A percentile compares a stretch with the other conserved stretches of the same genome.
These are phyloP conservation scores for Cryphonectria parasitica DNA, from an alignment of 2,329 filamentous ascomycete genomes.

Conservation along the genomic window DNA sequence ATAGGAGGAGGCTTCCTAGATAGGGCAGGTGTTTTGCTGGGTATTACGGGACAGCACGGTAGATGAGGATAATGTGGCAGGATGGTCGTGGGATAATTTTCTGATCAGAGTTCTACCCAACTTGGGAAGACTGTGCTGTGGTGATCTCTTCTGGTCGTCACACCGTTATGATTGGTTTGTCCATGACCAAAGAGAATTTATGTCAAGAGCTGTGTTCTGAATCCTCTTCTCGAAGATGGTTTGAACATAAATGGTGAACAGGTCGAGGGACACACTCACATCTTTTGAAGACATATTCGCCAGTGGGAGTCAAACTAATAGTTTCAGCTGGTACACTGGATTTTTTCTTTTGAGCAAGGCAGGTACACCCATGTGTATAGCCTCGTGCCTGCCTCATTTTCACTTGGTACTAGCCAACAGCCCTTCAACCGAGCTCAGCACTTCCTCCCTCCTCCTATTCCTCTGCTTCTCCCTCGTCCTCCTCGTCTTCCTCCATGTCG, in stretches of 20 bases:
- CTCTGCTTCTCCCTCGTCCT: background rate
- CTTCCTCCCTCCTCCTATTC: background rate
- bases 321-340: background rate
- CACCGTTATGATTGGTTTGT: background rate
- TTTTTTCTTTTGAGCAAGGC: background rate
- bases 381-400: background rate
- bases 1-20: background rate
- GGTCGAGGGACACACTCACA: background rate
- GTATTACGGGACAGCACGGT: background rate
- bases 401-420: background rate
- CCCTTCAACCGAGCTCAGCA: background rate
- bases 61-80: background rate
- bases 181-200: background rate
- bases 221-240: background rate
- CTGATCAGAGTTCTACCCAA: background rate
- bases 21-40: background rate
- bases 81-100: background rate
- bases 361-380: background rate
- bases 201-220: background rate
- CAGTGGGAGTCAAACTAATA: background rate
- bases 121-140: background rate
- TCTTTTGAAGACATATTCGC: background rate
- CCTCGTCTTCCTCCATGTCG: too few relatives aligned
- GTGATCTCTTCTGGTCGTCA: background rate
- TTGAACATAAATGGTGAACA: background rate